Conservation (phyloP, 1,139 yeast genomes). For the Scheffersomyces titani region DNA sequence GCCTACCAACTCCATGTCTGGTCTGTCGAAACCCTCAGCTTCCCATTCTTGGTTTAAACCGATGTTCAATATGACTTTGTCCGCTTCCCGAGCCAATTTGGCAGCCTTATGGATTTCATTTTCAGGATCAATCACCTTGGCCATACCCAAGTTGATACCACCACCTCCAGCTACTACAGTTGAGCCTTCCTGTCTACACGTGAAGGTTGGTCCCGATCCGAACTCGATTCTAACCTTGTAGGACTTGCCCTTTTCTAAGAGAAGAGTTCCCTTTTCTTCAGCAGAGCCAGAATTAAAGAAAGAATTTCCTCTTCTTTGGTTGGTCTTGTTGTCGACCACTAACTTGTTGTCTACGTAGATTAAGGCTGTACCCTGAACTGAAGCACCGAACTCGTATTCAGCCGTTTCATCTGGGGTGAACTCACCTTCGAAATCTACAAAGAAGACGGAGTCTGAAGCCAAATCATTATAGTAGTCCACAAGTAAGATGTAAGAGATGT, state of each 20-base stretch:
- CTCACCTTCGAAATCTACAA: slow-evolving; percentile 10
- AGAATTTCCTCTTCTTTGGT: slow-evolving; percentile 12
- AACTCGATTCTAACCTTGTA: slow-evolving; percentile 13
- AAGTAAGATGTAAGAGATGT: slow-evolving; percentile 66
- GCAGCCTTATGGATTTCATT: slow-evolving; percentile 40
- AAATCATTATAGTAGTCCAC: slow-evolving; percentile 31
- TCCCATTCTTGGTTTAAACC: slow-evolving; percentile 53
- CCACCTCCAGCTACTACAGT: not conserved
- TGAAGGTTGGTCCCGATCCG: slow-evolving; percentile 13
- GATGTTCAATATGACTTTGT: slow-evolving; percentile 45
- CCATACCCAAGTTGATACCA: slow-evolving; percentile 57
- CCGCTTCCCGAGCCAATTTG: slow-evolving; percentile 44
- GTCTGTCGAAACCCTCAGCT: slow-evolving; percentile 50
- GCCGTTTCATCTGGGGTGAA: slow-evolving; percentile 13
- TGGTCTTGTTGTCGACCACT: slow-evolving; percentile 14
- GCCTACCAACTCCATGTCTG: slow-evolving; percentile 29
- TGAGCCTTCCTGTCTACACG: slow-evolving; percentile 8
- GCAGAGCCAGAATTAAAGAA: slow-evolving; percentile 16
- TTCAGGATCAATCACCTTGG: slow-evolving; percentile 12
- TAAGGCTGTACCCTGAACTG: slow-evolving; percentile 16
- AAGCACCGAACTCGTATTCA: slow-evolving; percentile 15
- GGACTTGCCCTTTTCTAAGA: slow-evolving; percentile 9
- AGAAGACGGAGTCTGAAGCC: slow-evolving; percentile 10
- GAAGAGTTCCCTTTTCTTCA: slow-evolving; percentile 9
- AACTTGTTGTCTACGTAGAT: slow-evolving; percentile 15